Conservation (phyloP, 257 asterid genomes). For the Solanum chaucha region DNA sequence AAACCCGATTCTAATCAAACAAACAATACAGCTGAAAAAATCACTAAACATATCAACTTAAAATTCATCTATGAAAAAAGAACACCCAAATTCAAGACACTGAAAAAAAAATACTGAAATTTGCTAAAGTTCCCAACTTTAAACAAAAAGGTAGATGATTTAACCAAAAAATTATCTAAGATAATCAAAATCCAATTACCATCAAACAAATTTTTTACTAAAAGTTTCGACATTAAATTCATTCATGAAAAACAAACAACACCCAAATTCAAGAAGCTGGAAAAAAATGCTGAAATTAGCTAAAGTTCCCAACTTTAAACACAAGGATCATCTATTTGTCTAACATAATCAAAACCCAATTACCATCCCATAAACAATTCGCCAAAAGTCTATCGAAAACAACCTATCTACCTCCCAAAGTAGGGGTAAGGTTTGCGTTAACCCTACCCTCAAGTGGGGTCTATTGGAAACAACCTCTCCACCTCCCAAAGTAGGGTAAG, state of each 20-base stretch:
- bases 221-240: too few species aligned
- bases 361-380: not conserved
- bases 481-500: not conserved
- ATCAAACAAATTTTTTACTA: not conserved
- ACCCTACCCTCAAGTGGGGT: not conserved
- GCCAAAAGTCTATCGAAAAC: not conserved
- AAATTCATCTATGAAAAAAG: not conserved
- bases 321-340: not conserved
- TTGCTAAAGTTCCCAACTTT: not conserved
- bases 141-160: not conserved
- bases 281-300: not conserved
- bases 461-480: not conserved
- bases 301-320: not conserved
- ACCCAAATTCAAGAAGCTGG: not conserved
- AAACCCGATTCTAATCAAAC: not conserved
- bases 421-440: not conserved
- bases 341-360: not conserved
- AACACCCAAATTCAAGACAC: not conserved
- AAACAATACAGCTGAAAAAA: not conserved
- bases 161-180: not conserved
- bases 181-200: not conserved
- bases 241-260: not conserved
- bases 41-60: not conserved
- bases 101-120: not conserved
- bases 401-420: not conserved